A percentile compares a stretch with the other conserved stretches of the same genome.
Evolutionary conservation across 129 eudicot genomes (phyloP).

Genomic region (Glebionis coronaria): DNA sequence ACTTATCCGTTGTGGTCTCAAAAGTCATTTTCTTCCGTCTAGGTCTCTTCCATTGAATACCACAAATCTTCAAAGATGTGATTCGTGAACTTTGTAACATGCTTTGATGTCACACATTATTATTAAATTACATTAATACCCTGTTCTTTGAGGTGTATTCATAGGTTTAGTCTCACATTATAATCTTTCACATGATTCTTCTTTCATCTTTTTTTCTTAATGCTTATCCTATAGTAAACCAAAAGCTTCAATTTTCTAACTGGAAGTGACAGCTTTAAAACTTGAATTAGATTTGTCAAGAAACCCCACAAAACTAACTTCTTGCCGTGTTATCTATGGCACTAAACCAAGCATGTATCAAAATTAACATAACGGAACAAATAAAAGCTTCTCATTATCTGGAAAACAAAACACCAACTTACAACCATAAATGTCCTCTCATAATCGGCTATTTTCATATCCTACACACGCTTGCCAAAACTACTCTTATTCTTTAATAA

Average conservation of each 20-base stretch:
- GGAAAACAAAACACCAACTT: slow-evolving; percentile 31
- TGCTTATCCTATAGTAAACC: slow-evolving; percentile 32
- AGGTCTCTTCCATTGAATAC: slow-evolving; percentile 38
- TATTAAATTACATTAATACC: slow-evolving; percentile 29
- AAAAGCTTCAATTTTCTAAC: background rate
- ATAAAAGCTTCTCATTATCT: slow-evolving; percentile 18
- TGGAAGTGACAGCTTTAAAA: slow-evolving; percentile 6
- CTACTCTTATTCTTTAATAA: slow-evolving; percentile 32
- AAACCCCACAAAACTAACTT: slow-evolving; percentile 10
- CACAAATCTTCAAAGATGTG: slow-evolving; percentile 40
- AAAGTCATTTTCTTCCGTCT: slow-evolving; percentile 34
- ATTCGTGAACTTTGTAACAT: slow-evolving; percentile 30
- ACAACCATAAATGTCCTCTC: slow-evolving; percentile 14
- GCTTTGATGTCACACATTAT: slow-evolving; percentile 29
- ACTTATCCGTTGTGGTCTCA: slow-evolving; percentile 41
- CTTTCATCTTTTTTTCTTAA: slow-evolving; percentile 27
- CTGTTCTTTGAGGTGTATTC: slow-evolving; percentile 19
- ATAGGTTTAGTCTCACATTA: slow-evolving; percentile 15
- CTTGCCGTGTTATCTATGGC: slow-evolving; percentile 24
- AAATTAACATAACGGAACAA: slow-evolving; percentile 14
- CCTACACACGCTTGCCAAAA: slow-evolving; percentile 29
- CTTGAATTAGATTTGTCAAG: background rate
- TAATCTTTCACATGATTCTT: slow-evolving; percentile 33
- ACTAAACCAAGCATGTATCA: slow-evolving; percentile 11
- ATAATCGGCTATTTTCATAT: background rate